phyloP scores from a whole-genome alignment of 768 basidiomycete genomes.

The Suillus cothurnatus region DNA sequence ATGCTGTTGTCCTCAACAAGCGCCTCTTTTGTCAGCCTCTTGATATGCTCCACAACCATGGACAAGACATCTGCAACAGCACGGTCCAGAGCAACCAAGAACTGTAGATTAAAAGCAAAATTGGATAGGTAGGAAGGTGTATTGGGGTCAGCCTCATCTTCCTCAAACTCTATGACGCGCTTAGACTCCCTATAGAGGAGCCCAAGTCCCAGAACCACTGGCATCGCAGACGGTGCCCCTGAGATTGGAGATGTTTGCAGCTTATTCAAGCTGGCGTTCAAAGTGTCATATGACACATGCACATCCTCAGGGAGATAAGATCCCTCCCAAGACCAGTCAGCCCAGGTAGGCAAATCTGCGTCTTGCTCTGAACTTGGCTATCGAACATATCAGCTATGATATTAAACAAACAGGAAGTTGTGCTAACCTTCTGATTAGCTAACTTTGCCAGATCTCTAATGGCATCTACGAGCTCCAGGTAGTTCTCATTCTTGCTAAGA shows the following conservation, averaged over 20 bases:
- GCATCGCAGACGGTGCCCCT: background rate
- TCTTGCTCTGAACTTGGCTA: background rate
- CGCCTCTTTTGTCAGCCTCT: background rate
- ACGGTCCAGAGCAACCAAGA: background rate
- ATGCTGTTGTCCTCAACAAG: background rate
- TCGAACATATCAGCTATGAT: background rate
- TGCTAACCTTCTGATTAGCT: background rate
- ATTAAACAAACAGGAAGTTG: background rate
- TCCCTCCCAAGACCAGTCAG: slow-evolving; percentile 1
- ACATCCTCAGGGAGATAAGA: background rate
- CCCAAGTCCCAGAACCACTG: background rate
- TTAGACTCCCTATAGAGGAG: background rate
- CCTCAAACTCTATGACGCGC: background rate
- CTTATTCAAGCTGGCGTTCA: background rate
- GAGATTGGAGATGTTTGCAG: background rate
- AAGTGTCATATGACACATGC: background rate
- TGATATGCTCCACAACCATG: background rate
- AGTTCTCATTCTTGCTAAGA: background rate
- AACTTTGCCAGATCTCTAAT: background rate
- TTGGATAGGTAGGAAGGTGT: background rate
- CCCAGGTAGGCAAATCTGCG: background rate
- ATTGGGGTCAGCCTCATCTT: background rate
- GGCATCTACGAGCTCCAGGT: background rate
- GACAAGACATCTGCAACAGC: background rate
- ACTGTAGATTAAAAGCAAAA: background rate